Evolutionary conservation across 768 basidiomycete species (phyloP).

Genomic region (Butyriboletus loyo): DNA sequence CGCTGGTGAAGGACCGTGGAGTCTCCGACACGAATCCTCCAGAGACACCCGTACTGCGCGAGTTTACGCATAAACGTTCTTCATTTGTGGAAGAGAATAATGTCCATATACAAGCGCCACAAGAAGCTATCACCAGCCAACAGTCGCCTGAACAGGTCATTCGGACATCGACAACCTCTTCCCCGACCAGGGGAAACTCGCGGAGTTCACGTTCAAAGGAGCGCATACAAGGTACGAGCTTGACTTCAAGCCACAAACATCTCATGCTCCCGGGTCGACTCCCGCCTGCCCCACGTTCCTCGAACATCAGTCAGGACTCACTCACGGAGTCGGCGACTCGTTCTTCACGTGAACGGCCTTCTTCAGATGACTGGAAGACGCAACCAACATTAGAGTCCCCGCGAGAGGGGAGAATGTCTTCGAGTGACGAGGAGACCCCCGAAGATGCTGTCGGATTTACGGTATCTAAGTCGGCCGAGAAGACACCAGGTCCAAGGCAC

Average conservation of each 20-base stretch:
- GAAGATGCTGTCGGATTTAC: slow-evolving; percentile 41
- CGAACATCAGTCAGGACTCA: slow-evolving; percentile 10
- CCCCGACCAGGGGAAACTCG: slow-evolving; percentile 17
- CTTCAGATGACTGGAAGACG: slow-evolving; percentile 49
- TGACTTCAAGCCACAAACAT: slow-evolving; percentile 10
- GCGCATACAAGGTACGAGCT: slow-evolving; percentile 21
- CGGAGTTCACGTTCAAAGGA: slow-evolving; percentile 36
- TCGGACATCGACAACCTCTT: slow-evolving; percentile 13
- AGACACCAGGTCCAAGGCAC: slow-evolving; percentile 28
- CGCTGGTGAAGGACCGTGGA: slow-evolving; percentile 17
- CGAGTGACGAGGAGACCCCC: slow-evolving; percentile 56
- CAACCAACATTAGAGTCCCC: slow-evolving; percentile 30
- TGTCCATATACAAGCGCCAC: slow-evolving; percentile 27
- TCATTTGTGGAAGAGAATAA: slow-evolving; percentile 56
- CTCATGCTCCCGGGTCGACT: slow-evolving; percentile 1
- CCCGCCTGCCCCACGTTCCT: slow-evolving; percentile 3
- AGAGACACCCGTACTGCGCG: slow-evolving; percentile 54
- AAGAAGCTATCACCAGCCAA: slow-evolving; percentile 32
- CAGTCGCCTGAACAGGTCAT: slow-evolving; percentile 7
- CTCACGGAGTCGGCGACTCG: slow-evolving; percentile 5
- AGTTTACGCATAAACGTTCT: slow-evolving; percentile 70
- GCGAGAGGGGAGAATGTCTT: slow-evolving; percentile 37
- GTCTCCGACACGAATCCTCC: slow-evolving; percentile 13
- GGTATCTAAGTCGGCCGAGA: slow-evolving; percentile 21
- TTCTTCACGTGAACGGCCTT: slow-evolving; percentile 16